These are phyloP conservation scores for Colletotrichum sublineola DNA, from an alignment of 2,329 filamentous ascomycete species.

Conservation along the genomic window DNA sequence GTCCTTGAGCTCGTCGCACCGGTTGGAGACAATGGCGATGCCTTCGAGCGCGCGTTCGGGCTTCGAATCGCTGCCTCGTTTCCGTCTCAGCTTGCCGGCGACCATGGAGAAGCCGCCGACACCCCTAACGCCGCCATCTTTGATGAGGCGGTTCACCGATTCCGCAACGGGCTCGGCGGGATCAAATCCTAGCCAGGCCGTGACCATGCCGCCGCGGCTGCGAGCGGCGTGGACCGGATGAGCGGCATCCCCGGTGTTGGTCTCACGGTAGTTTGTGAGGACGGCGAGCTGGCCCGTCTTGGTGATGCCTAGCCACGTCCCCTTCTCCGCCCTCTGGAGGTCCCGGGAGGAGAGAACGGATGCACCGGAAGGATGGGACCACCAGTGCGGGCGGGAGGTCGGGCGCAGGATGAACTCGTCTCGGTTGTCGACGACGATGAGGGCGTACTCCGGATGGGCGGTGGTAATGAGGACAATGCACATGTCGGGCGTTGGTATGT, in stretches of 20 bases:
- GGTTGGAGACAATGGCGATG: conserved; percentile 74
- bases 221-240: conserved; percentile 67
- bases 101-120: conserved; percentile 77
- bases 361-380: conserved; percentile 61
- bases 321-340: conserved; percentile 71
- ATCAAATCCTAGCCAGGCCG: conserved; percentile 68
- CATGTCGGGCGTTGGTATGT: conserved; percentile 62
- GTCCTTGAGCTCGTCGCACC: conserved; percentile 63
- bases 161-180: conserved; percentile 61
- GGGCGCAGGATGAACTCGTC: conserved; percentile 79
- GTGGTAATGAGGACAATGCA: conserved; percentile 84
- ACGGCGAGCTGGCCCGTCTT: conserved; percentile 71
- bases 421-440: conserved; percentile 83
- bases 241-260: conserved; percentile 59
- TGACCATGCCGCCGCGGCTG: conserved; percentile 75
- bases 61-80: conserved; percentile 33
- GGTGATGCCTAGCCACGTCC: conserved; percentile 76
- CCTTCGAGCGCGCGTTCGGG: conserved; percentile 55
- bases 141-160: conserved; percentile 67
- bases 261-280: conserved; percentile 76
- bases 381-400: conserved; percentile 75
- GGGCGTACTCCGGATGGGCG: conserved; percentile 79
- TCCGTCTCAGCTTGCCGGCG: conserved; percentile 69
- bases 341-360: conserved; percentile 72
- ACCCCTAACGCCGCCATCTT: conserved; percentile 67